Percentiles rank a stretch among this genome's conserved stretches.
Evolutionary conservation across 2,329 filamentous ascomycete genomes (phyloP).

Genomic region (Apiospora phragmitis): DNA sequence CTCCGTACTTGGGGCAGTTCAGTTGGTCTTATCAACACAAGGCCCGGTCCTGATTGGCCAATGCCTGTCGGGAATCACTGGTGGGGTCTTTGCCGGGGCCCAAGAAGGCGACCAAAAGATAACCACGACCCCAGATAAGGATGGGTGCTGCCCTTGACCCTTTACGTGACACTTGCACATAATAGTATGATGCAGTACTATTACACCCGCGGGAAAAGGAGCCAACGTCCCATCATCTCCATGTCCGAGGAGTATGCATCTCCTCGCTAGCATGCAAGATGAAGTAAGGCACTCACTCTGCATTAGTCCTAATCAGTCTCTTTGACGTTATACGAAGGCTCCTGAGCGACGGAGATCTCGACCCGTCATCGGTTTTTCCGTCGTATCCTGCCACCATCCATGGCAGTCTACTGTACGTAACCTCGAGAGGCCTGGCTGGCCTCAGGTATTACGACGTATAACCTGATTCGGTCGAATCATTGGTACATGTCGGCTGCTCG

Average conservation of each 20-base stretch:
- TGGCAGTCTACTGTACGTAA: neutral
- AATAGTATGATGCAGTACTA: constrained; percentile 1
- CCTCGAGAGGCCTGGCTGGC: neutral
- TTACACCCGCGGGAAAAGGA: neutral
- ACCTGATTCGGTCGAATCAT: neutral
- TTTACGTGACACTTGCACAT: constrained; percentile 10
- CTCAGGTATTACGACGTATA: neutral
- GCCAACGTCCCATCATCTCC: neutral
- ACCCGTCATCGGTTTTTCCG: neutral
- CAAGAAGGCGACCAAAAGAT: neutral
- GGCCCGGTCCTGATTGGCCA: neutral
- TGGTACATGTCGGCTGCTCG: neutral
- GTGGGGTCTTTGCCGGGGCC: neutral
- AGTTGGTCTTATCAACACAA: neutral
- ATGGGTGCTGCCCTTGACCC: neutral
- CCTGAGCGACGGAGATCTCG: neutral
- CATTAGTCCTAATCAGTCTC: constrained; percentile 4
- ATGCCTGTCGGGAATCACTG: neutral
- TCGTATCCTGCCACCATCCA: neutral
- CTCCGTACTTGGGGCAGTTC: neutral
- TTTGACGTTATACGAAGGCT: neutral
- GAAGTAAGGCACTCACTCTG: neutral
- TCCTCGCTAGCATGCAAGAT: constrained; percentile 2
- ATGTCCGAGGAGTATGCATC: neutral
- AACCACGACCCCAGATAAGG: neutral